phyloP scores from a whole-genome alignment of 2,329 filamentous ascomycete species.

The Aspergillus ochraceus region DNA sequence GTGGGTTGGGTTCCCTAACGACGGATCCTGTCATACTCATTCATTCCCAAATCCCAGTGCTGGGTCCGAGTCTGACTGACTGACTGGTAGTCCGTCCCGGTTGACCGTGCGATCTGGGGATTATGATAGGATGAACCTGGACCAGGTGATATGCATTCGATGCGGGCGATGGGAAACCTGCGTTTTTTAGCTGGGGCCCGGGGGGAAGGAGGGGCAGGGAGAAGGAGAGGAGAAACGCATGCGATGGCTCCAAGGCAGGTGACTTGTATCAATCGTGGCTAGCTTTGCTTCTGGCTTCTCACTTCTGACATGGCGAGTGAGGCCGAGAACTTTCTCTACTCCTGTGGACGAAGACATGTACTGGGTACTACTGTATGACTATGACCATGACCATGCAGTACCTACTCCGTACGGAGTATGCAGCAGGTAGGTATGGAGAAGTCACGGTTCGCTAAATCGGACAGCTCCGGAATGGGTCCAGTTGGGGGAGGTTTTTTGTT shows the following conservation, averaged over 20 bases:
- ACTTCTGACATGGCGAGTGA: background rate
- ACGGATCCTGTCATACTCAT: background rate
- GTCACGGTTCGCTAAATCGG: background rate
- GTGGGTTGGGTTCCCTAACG: background rate
- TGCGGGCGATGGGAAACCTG: conserved; percentile 11
- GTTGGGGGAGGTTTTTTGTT: background rate
- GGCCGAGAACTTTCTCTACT: background rate
- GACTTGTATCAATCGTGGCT: background rate
- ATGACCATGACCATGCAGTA: background rate
- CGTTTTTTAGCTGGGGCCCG: background rate
- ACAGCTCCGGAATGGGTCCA: background rate
- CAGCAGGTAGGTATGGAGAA: background rate
- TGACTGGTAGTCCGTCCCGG: background rate
- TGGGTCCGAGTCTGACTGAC: background rate
- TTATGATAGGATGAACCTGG: conserved; percentile 4
- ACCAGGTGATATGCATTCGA: conserved; percentile 20
- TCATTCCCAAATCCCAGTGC: background rate
- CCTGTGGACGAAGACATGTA: no score
- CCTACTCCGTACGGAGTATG: background rate
- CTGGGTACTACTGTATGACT: no score
- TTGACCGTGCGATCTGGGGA: background rate
- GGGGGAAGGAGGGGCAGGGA: no score
- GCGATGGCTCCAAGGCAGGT: background rate
- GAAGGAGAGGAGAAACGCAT: no score
- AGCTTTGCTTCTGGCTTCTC: background rate